A percentile compares a stretch with the other conserved stretches of the same genome.
phyloP scores from a whole-genome alignment of 2,329 filamentous ascomycete species.

The Ophiostoma sp. region DNA sequence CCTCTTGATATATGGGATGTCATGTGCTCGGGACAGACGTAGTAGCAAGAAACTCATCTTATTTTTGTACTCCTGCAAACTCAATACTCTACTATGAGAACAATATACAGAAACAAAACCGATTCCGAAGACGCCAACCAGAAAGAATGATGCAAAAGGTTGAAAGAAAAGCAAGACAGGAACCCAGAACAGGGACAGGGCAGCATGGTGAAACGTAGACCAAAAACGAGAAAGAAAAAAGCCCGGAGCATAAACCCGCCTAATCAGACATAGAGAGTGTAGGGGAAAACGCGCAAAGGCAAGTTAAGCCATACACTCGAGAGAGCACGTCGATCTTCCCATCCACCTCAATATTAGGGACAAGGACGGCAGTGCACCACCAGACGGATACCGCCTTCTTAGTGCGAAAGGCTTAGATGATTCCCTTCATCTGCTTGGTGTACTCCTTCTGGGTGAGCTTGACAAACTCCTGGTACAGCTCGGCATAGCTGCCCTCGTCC shows the following conservation, averaged over 20 bases:
- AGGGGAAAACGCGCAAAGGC: neutral
- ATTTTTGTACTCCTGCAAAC: slow-evolving; percentile 21
- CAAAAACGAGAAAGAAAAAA: slow-evolving; percentile 3
- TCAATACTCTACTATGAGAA: slow-evolving; percentile 18
- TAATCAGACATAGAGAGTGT: slow-evolving; percentile 3
- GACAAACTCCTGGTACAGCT: slow-evolving; percentile 58
- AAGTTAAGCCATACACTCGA: neutral
- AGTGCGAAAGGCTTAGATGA: slow-evolving; percentile 24
- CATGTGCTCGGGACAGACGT: neutral
- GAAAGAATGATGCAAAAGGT: slow-evolving; percentile 12
- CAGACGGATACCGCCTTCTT: no score
- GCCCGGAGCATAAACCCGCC: slow-evolving; percentile 19
- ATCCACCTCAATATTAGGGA: no score
- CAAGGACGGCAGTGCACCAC: no score
- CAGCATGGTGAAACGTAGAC: neutral
- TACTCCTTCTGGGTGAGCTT: slow-evolving; percentile 63
- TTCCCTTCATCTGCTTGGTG: slow-evolving; percentile 46
- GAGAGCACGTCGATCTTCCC: no score
- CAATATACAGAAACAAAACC: slow-evolving; percentile 16
- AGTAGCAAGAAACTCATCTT: neutral
- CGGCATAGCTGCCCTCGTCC: slow-evolving; percentile 55
- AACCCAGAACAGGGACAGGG: slow-evolving; percentile 8
- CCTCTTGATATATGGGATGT: no score
- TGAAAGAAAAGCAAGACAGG: neutral
- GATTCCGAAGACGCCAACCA: slow-evolving; percentile 19